These are phyloP conservation scores for Stephanocyclus meneghinianus DNA, from an alignment of 352 stramenopile genomes.

Conservation along the genomic window DNA sequence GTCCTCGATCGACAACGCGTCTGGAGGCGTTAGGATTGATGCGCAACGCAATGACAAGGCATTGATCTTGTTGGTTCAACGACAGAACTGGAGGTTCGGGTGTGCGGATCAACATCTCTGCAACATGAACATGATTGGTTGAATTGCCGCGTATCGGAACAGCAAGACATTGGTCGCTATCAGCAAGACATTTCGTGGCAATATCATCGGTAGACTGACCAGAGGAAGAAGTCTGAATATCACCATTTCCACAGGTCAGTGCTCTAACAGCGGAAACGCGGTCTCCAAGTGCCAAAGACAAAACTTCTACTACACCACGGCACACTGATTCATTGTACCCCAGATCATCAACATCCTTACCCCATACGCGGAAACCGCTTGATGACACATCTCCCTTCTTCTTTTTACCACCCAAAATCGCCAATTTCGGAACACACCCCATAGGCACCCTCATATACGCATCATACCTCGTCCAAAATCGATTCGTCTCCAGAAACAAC, in stretches of 20 bases:
- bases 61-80: slow-evolving; percentile 16
- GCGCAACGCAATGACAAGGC: slow-evolving; percentile 53
- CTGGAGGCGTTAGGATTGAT: slow-evolving; percentile 66
- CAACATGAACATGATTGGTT: slow-evolving; percentile 9
- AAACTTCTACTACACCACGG: slow-evolving; percentile 47
- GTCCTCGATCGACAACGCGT: slow-evolving; percentile 73
- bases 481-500: slow-evolving; percentile 63
- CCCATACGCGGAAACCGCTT: slow-evolving; percentile 26
- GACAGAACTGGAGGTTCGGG: slow-evolving; percentile 7
- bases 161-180: slow-evolving; percentile 44
- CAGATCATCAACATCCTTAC: slow-evolving; percentile 43
- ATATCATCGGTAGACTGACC: slow-evolving; percentile 33
- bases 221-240: slow-evolving; percentile 25
- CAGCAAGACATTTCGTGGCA: slow-evolving; percentile 27
- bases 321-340: slow-evolving; percentile 50
- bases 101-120: slow-evolving; percentile 3
- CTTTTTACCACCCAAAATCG: slow-evolving; percentile 15
- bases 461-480: slow-evolving; percentile 77
- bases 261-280: slow-evolving; percentile 53
- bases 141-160: slow-evolving; percentile 38
- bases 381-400: slow-evolving; percentile 10
- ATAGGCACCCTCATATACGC: slow-evolving; percentile 65
- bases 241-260: slow-evolving; percentile 73
- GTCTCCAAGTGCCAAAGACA: slow-evolving; percentile 68
- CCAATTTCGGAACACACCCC: slow-evolving; percentile 29